Evolutionary conservation across 2,329 filamentous ascomycete genomes (phyloP).

Genomic region (Cercospora nicotianae): DNA sequence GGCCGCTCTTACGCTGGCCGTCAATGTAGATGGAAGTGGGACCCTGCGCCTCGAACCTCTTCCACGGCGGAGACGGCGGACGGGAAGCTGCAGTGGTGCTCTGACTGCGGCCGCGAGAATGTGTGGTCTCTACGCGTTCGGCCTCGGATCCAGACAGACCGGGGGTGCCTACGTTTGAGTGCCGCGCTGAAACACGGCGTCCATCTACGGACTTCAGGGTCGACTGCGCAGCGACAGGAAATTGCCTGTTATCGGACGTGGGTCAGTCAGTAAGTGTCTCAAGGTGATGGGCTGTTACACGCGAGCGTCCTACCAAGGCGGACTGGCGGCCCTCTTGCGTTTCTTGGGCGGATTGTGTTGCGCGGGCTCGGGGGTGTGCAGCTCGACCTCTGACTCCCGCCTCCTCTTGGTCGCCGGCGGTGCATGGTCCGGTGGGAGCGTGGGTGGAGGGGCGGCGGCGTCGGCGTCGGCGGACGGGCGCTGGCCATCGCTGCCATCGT

Average conservation of each 20-base stretch:
- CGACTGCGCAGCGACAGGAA: conserved; percentile 32
- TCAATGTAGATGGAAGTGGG: conserved; percentile 77
- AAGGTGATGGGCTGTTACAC: neutral
- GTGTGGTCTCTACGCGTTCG: neutral
- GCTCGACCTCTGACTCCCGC: conserved; percentile 31
- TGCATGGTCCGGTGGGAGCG: conserved; percentile 25
- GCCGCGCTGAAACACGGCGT: conserved; percentile 36
- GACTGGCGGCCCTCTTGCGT: conserved; percentile 51
- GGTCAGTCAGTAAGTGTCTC: neutral
- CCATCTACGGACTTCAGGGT: conserved; percentile 38
- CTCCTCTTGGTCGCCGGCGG: conserved; percentile 34
- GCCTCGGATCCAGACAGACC: conserved; percentile 30
- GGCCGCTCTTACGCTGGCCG: conserved; percentile 61
- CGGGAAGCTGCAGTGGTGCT: conserved; percentile 40
- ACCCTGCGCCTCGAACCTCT: conserved; percentile 77
- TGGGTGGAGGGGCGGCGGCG: conserved; percentile 17
- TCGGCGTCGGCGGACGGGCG: conserved; percentile 3
- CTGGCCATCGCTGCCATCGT: neutral
- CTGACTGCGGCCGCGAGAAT: conserved; percentile 26
- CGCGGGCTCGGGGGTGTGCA: conserved; percentile 22
- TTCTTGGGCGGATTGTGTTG: conserved; percentile 55
- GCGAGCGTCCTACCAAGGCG: conserved; percentile 30
- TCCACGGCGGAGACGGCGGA: conserved; percentile 86
- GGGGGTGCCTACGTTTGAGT: conserved; percentile 30
- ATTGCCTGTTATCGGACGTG: conserved; percentile 23